Percentiles rank a stretch among this genome's conserved stretches.
Evolutionary conservation across 768 basidiomycete species (phyloP).

Genomic region (Pleurotus cornucopiae): DNA sequence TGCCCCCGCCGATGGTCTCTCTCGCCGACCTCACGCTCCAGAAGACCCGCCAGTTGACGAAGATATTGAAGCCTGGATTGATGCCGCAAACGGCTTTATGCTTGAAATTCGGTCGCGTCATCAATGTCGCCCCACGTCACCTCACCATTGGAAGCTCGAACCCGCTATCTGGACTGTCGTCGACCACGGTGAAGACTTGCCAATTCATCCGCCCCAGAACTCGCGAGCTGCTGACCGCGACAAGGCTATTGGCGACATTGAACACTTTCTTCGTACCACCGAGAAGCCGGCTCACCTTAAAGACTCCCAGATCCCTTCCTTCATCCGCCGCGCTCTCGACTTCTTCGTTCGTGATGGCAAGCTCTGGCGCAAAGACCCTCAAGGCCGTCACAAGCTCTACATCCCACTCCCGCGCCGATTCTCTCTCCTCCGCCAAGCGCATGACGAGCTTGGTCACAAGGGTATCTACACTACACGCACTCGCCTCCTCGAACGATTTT

Average conservation of each 20-base stretch:
- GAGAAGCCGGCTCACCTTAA: not conserved
- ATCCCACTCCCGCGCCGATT: slow-evolving; percentile 12
- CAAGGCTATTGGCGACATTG: not conserved
- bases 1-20: slow-evolving; percentile 6
- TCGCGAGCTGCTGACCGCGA: not conserved
- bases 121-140: not conserved
- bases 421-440: slow-evolving; percentile 16
- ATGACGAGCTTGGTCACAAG: slow-evolving; percentile 22
- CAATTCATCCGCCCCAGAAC: not conserved
- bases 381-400: slow-evolving; percentile 19
- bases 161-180: not conserved
- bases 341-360: slow-evolving; percentile 3
- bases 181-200: not conserved
- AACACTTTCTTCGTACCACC: not conserved
- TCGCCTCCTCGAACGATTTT: slow-evolving; percentile 21
- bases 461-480: slow-evolving; percentile 19
- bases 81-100: slow-evolving; percentile 3
- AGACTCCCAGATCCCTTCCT: not conserved
- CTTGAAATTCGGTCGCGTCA: not conserved
- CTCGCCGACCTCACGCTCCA: slow-evolving; percentile 1
- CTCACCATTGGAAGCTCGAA: not conserved
- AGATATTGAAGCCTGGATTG: not conserved
- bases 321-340: not conserved
- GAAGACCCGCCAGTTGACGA: not conserved
- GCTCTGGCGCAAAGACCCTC: slow-evolving; percentile 18